Percentiles rank a stretch among this genome's conserved stretches.
Evolutionary conservation across 2,329 filamentous ascomycete species (phyloP).

Genomic region (Tolypocladium ovalisporum): DNA sequence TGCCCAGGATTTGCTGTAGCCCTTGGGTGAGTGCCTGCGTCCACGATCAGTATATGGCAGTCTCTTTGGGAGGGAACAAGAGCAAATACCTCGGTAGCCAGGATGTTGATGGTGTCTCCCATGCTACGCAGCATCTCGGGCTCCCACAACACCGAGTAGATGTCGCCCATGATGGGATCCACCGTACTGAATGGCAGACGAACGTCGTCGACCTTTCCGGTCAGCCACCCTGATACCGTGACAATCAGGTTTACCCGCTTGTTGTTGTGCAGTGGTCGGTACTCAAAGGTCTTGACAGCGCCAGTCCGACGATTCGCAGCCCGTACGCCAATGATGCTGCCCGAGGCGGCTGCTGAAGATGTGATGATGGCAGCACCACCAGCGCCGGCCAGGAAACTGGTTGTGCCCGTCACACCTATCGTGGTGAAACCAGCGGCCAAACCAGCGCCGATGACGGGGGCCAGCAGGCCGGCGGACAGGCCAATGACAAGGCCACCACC

Average conservation of each 20-base stretch:
- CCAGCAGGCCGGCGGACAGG: constrained; percentile 80
- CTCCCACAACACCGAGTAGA: constrained; percentile 96
- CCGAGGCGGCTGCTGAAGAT: constrained; percentile 75
- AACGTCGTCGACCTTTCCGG: constrained; percentile 92
- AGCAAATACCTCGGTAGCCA: constrained; percentile 78
- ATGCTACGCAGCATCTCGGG: constrained; percentile 96
- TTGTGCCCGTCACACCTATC: constrained; percentile 82
- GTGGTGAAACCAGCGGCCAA: constrained; percentile 91
- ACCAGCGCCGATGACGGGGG: constrained; percentile 87
- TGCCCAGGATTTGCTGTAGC: constrained; percentile 87
- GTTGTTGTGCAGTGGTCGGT: constrained; percentile 92
- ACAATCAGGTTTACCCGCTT: constrained; percentile 94
- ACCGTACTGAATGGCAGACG: constrained; percentile 92
- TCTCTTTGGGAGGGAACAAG: background rate
- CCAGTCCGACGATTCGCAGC: constrained; percentile 84
- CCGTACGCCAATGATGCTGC: constrained; percentile 73
- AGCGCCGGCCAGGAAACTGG: constrained; percentile 79
- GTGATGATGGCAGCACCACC: constrained; percentile 93
- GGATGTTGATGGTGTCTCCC: constrained; percentile 96
- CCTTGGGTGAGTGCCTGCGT: constrained; percentile 82
- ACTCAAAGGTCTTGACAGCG: constrained; percentile 92
- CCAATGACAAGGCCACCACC: constrained; percentile 93
- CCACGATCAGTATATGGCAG: background rate
- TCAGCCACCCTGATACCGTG: constrained; percentile 96
- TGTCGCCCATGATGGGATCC: constrained; percentile 94